These are phyloP conservation scores for Nicotiana rustica DNA, from an alignment of 305 asterid genomes.

Conservation along the genomic window DNA sequence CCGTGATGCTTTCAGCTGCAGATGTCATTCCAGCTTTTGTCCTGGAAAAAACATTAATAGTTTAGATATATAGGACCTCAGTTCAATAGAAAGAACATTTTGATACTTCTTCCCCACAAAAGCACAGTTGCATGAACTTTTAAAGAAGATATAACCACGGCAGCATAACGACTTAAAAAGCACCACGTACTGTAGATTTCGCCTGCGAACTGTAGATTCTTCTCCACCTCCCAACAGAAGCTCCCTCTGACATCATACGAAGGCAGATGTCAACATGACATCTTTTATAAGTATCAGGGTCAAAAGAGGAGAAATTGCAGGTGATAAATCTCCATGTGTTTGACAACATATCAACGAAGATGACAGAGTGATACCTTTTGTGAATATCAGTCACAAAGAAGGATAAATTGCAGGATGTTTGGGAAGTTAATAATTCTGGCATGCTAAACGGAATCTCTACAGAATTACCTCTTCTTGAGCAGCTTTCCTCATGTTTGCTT, in stretches of 20 bases:
- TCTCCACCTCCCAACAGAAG: slow-evolving; percentile 97
- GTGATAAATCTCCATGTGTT: not conserved
- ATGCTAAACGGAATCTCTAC: slow-evolving; percentile 25
- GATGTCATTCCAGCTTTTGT: slow-evolving; percentile 98
- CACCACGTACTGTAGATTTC: slow-evolving; percentile 77
- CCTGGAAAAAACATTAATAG: slow-evolving; percentile 51
- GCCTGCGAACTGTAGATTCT: slow-evolving; percentile 93
- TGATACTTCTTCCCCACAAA: slow-evolving; percentile 1
- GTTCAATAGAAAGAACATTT: not conserved
- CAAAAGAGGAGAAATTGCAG: not conserved
- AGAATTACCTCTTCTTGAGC: slow-evolving; percentile 85
- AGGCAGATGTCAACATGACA: slow-evolving; percentile 34
- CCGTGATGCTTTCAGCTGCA: slow-evolving; percentile 97
- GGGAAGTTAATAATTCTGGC: slow-evolving; percentile 8
- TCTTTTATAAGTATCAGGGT: not conserved
- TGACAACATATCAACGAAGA: not conserved
- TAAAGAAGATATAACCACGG: not conserved
- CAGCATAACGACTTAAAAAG: not conserved
- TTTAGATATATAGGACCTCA: not conserved
- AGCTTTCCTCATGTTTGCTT: slow-evolving; percentile 79
- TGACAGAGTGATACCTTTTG: not conserved
- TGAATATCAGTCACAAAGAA: not conserved
- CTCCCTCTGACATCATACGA: slow-evolving; percentile 69
- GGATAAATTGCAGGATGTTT: slow-evolving; percentile 7
- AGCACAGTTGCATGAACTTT: not conserved